Evolutionary conservation across 345 rosid species (phyloP), one percentile per base, ranked within the genome.

Genomic region (Moringa oleifera): DNA sequence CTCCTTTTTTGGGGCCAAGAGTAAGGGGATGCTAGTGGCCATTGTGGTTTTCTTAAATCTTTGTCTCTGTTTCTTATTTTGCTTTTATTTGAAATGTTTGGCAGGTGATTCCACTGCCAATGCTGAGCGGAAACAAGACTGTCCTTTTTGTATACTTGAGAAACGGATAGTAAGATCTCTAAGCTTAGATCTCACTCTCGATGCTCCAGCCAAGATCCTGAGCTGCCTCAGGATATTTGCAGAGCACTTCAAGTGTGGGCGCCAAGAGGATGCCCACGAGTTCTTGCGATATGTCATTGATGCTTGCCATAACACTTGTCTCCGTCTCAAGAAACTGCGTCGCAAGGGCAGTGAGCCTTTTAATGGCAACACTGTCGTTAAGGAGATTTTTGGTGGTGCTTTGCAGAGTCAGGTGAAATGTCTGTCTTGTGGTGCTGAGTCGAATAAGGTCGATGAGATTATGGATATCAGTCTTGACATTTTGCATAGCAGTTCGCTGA

Each of bases 361-460:
- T 23, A 71, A 71, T 49, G 81, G 78, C n/a, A 63, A 62, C 57
- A 74, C 85, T 25, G 76, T 83, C 2, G 96, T 95, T 47, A 91
- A 84, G 81, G 89, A 95, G 80, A 95, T 95, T 23, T 95, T 91
- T 20, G 98, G 99, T 0, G 99, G 99, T 28, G 80, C 94, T 9
- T 72, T 95, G 83, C 97, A 88, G 85, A 95, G 98, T 60, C 99
- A 91, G 80, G 90, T 95, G 18, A 91, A 89, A 80, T 95, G 99
- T 66, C 70, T 89, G 77, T 77, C 90, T 1, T 95, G 99, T 50
- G 83, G 91, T 65, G 74, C 72, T 0, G 97, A 91, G 78, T 90
- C 97, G 0, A 91, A 91, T 77, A 95, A 91, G 75, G 82, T 91
- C 1, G 99, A 95, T 73, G 98, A 95, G 74, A 89, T 89, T 65